Conservation (phyloP, 169 alveolate species). For the Plasmodium vivax region DNA sequence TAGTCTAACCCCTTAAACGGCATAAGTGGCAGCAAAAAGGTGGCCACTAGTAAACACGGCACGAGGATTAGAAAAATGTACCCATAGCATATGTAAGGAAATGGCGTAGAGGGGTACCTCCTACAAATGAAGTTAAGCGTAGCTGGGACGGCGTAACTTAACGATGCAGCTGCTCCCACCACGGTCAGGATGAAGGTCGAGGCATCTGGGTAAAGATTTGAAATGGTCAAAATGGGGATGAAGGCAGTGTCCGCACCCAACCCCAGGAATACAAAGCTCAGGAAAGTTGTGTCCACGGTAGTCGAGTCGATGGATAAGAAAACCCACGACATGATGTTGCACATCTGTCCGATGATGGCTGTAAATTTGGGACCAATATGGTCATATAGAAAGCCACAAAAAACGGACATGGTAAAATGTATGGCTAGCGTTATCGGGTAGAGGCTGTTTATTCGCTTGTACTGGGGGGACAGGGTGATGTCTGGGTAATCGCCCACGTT, state of each 20-base stretch:
- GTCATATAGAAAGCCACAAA: conserved; percentile 66
- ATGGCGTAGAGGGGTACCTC: conserved; percentile 2
- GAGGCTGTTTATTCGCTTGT: conserved; percentile 46
- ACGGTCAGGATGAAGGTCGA: conserved; percentile 60
- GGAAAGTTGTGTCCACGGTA: conserved; percentile 39
- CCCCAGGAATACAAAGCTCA: conserved; percentile 44
- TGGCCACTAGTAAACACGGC: conserved; percentile 39
- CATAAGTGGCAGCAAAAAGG: conserved; percentile 21
- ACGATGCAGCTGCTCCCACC: conserved; percentile 72
- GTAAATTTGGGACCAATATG: conserved; percentile 72
- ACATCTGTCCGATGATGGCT: conserved; percentile 50
- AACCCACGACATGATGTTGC: conserved; percentile 48
- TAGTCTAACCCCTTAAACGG: conserved; percentile 64
- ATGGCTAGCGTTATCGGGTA: conserved; percentile 54
- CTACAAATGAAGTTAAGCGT: conserved; percentile 21
- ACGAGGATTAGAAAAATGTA: conserved; percentile 25
- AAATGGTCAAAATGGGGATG: conserved; percentile 40
- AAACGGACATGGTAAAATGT: conserved; percentile 71
- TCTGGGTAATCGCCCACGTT: conserved; percentile 8
- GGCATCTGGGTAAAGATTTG: conserved; percentile 64
- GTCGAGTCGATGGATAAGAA: conserved; percentile 44
- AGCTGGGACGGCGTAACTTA: conserved; percentile 71
- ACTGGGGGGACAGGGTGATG: conserved; percentile 57
- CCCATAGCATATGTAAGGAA: conserved; percentile 50
- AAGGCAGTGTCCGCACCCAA: conserved; percentile 74